Base-by-base conservation (phyloP, 495 filamentous ascomycete species). In the Poronia punctata region DNA sequence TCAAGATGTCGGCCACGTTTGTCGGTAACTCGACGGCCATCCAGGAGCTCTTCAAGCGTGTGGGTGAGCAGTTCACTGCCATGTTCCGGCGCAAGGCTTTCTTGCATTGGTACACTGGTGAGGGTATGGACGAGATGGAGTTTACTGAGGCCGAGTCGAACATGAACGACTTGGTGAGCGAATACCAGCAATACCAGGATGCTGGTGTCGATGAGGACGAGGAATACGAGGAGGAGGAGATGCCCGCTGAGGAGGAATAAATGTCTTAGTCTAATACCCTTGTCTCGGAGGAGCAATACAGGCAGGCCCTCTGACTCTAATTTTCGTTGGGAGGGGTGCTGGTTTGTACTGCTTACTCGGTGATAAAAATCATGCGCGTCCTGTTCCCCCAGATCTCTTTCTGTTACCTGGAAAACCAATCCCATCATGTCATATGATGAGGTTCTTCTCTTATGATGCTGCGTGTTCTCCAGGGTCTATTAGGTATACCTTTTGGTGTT, bases 111-210 rank as follows among this genome's bases (percentile, higher is more conserved):
- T 99, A 99, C 72, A 99, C 92, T 80, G 88, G 89, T 63, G 92
- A 99, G 82, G 92, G 92, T 76, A 99, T 99, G 92, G 92, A 99
- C 74, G 92, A 99, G 84, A 97, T 97, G 92, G 92, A 99, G 76
- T 99, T 99, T 74, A 97, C 92, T 64, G 93, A 97, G 79, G 92
- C 92, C 57, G 92, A 99, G 84, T 90, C 84, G 76, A 99, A 99
- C 77, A 99, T 99, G 92, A 99, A 97, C 76, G 92, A 99, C 70
- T 74, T 99, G 67, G 92, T 99, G 48, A 95, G 90, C 44, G 92
- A 99, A 68, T 99, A 99, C 79, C 92, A 99, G 80, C 93, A 99
- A 68, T 99, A 99, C 79, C 92, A 99, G 78, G 92, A 99, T 61
- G 92, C 92, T 58, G 85, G 86, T 53, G 77, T 95, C 60, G 78